A percentile compares a stretch with the other conserved stretches of the same genome.
Conservation (phyloP, 2,329 filamentous ascomycete genomes). For the Celoporthe dispersa region DNA sequence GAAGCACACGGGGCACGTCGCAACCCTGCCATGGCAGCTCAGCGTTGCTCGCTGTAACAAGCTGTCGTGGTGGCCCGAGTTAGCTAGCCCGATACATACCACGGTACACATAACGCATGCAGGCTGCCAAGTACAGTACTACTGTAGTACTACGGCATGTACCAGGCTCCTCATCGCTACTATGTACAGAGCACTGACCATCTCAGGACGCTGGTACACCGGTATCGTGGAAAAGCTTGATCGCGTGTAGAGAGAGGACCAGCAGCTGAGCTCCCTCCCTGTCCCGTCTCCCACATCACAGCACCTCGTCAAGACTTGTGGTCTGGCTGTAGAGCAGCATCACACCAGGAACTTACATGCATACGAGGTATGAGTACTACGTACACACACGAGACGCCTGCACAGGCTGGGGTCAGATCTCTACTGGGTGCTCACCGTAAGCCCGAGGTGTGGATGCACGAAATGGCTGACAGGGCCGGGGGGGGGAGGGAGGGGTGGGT, state of each 20-base stretch:
- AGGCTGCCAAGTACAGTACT: not conserved
- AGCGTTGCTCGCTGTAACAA: not conserved
- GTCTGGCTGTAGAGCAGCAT: not conserved
- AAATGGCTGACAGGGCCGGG: slow-evolving; percentile 4
- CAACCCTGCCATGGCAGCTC: not conserved
- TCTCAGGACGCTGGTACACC: not conserved
- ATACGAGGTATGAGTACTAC: not conserved
- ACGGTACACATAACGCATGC: not conserved
- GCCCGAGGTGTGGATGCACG: slow-evolving; percentile 10
- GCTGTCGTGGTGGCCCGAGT: not conserved
- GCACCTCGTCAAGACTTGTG: not conserved
- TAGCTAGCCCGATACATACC: not conserved
- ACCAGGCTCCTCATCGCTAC: no score
- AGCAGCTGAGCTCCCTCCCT: not conserved
- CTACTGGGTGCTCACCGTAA: slow-evolving; percentile 21
- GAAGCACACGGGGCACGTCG: slow-evolving; percentile 2
- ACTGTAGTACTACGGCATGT: no score
- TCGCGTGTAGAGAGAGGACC: no score
- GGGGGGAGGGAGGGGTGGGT: not conserved
- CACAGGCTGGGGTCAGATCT: not conserved
- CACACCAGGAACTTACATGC: not conserved
- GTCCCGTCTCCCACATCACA: not conserved
- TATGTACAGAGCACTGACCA: not conserved
- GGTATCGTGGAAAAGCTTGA: no score
- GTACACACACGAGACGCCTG: not conserved